Percentiles rank a stretch among this genome's conserved stretches.
phyloP scores from a whole-genome alignment of 768 basidiomycete species.

The Lactifluus subvellereus region DNA sequence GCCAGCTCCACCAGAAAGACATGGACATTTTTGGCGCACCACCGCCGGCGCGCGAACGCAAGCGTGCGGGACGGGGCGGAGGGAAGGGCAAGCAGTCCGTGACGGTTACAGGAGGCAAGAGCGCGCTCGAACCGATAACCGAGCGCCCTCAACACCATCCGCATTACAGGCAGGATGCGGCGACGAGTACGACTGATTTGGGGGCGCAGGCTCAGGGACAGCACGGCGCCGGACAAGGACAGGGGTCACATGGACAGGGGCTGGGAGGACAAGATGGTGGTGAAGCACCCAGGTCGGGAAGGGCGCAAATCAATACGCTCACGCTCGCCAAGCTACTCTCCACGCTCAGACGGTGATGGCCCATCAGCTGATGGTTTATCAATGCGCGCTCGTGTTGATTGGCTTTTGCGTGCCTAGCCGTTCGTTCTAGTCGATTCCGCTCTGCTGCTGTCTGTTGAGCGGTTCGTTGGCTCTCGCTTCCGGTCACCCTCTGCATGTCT shows the following conservation, averaged over 20 bases:
- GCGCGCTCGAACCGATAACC: constrained; percentile 64
- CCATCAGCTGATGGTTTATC: neutral
- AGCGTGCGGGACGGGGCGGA: constrained; percentile 33
- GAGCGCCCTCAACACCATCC: constrained; percentile 54
- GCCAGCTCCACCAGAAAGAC: constrained; percentile 52
- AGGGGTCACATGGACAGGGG: constrained; percentile 10
- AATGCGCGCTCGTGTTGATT: neutral
- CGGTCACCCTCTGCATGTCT: neutral
- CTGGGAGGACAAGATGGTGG: constrained; percentile 32
- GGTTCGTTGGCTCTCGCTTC: neutral
- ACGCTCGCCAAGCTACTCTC: constrained; percentile 90
- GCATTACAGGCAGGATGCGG: constrained; percentile 51
- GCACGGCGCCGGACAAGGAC: constrained; percentile 5
- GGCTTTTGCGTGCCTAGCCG: neutral
- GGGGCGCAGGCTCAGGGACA: constrained; percentile 14
- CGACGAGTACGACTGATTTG: constrained; percentile 72
- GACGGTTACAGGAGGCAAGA: constrained; percentile 49
- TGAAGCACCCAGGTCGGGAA: constrained; percentile 74
- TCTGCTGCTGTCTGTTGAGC: neutral
- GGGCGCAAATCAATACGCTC: constrained; percentile 82
- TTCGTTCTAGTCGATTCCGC: neutral
- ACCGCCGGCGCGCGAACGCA: constrained; percentile 53
- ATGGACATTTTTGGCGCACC: constrained; percentile 56
- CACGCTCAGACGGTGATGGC: constrained; percentile 54
- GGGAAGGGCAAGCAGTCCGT: constrained; percentile 15